Conservation (phyloP, 2,329 filamentous ascomycete genomes). For the Raffaelea arxii region DNA sequence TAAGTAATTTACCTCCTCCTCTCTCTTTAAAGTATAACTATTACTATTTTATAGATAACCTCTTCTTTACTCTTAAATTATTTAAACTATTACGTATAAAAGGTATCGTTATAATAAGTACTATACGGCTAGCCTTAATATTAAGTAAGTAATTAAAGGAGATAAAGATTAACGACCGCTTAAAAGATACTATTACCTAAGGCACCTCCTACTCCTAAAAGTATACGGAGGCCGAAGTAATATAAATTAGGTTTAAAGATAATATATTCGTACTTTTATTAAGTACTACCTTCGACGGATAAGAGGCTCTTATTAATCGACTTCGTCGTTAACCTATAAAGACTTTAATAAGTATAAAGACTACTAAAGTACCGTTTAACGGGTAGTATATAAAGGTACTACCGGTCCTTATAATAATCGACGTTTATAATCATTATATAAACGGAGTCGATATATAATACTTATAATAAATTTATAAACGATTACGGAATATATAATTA, state of each 20-base stretch:
- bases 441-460: neutral
- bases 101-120: neutral
- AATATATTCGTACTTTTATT: too few species aligned
- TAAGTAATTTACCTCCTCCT: too few species aligned
- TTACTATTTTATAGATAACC: neutral
- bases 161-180: too few species aligned
- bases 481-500: neutral
- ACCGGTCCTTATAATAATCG: neutral
- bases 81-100: neutral
- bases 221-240: too few species aligned
- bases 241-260: too few species aligned
- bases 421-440: neutral
- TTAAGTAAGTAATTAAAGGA: too few species aligned
- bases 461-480: neutral
- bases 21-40: neutral
- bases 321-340: neutral
- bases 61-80: neutral
- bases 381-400: neutral
- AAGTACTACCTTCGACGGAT: too few species aligned
- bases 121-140: too few species aligned
- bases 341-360: too few species aligned
- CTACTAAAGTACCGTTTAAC: too few species aligned
- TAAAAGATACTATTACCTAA: too few species aligned
- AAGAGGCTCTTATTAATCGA: neutral
- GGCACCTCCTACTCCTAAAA: too few species aligned